Evolutionary conservation across 495 filamentous ascomycete genomes (phyloP), one percentile per base, ranked within the genome.

Genomic region (Chaetomidium leptoderma): DNA sequence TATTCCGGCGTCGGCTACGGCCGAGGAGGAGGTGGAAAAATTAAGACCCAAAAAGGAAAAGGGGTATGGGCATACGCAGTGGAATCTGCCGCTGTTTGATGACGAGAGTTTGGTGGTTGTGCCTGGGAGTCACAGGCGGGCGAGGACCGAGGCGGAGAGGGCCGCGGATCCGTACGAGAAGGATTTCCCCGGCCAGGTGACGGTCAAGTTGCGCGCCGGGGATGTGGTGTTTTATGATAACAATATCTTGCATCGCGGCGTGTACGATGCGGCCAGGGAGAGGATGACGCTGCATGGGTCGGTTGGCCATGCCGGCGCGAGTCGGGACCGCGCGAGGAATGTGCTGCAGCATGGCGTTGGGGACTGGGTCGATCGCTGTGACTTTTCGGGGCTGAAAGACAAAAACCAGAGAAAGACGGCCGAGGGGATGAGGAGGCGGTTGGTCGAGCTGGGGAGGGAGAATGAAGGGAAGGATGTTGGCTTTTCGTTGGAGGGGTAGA

Each of bases 181-280:
- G 0, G 53, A 70, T 0, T 57, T 92, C 66, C 83, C 84, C 13
- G 83, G 76, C 3, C 81, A 87, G 73, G 59, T 84, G 27, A 70
- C 79, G 17, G 90, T 92, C 29, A 56, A 70, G 67, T 66, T 92
- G 60, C 70, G 82, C 62, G 75, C 88, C 0, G 90, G 89, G 0
- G 89, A 92, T 68, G 78, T 86, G 8, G 86, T 88, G 35, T 95
- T 95, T 65, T 92, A 95, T 66, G 82, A 95, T 71, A 92, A 90
- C 59, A 92, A 95, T 72, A 92, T 95, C 51, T 58, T 92, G 66
- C 90, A 95, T 55, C 78, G 89, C 2, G 90, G 88, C 0, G 81
- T 86, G n/a, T 95, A 95, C 64, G 72, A 76, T 4, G 72, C 66
- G 0, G 62, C 56, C n/a, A 79, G 74, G 64, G 84, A 87, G 69